phyloP scores from a whole-genome alignment of 2,329 filamentous ascomycete genomes.

The Fusarium solani-melongenae region DNA sequence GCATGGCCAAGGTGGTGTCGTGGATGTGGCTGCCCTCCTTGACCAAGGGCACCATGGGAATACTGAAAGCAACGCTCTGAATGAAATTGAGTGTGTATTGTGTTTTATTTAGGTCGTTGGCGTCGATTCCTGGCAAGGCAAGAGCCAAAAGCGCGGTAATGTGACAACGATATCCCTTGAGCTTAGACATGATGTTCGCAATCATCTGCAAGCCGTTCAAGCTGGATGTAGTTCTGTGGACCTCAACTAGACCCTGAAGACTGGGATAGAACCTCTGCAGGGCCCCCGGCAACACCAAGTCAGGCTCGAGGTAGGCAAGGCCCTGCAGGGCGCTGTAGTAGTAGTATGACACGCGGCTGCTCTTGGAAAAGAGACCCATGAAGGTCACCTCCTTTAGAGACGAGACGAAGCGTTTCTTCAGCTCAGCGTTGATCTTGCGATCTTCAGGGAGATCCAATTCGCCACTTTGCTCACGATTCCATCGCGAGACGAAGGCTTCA shows the following conservation, averaged over 20 bases:
- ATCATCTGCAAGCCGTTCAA: conserved; percentile 92
- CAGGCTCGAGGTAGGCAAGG: conserved; percentile 89
- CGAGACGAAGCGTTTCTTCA: conserved; percentile 90
- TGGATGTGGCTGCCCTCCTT: conserved; percentile 72
- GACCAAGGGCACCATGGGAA: conserved; percentile 84
- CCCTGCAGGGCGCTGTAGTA: conserved; percentile 91
- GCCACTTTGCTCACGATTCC: conserved; percentile 93
- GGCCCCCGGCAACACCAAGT: conserved; percentile 90
- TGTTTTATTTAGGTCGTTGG: conserved; percentile 97
- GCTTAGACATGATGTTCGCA: conserved; percentile 88
- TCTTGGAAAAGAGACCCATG: conserved; percentile 98
- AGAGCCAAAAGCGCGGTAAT: conserved; percentile 94
- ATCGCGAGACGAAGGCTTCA: conserved; percentile 96
- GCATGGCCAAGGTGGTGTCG: conserved; percentile 81
- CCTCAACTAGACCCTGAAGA: conserved; percentile 95
- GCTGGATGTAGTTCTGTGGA: conserved; percentile 94
- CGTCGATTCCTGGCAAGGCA: conserved; percentile 93
- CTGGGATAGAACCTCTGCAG: conserved; percentile 97
- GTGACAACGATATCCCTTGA: conserved; percentile 96
- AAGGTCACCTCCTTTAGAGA: conserved; percentile 93
- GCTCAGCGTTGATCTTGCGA: conserved; percentile 79
- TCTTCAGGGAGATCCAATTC: conserved; percentile 89
- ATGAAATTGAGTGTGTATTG: conserved; percentile 95
- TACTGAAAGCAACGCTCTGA: conserved; percentile 94
- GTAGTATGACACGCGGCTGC: conserved; percentile 88